Conservation (phyloP, 805 yeast genomes). For the Pichia deserticola region DNA sequence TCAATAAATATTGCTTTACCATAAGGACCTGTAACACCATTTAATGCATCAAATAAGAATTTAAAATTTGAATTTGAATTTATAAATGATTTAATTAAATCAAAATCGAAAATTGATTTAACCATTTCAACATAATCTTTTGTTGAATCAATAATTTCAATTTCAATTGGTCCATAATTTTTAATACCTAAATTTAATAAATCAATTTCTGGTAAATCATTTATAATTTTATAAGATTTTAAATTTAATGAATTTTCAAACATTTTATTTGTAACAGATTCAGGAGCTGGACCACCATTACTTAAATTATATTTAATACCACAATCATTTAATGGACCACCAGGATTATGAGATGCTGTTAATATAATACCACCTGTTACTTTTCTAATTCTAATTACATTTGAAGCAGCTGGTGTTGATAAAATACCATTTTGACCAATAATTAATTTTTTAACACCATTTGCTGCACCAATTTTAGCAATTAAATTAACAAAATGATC, state of each 20-base stretch:
- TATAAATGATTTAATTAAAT: conserved; percentile 66
- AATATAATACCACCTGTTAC: conserved; percentile 93
- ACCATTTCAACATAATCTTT: conserved; percentile 69
- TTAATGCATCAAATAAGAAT: conserved; percentile 80
- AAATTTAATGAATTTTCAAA: conserved; percentile 60
- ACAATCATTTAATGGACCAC: conserved; percentile 86
- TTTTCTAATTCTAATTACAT: conserved; percentile 63
- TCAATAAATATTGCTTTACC: conserved; percentile 78
- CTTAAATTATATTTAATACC: conserved; percentile 94
- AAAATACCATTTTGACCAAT: conserved; percentile 84
- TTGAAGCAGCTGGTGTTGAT: conserved; percentile 96
- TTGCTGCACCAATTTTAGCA: conserved; percentile 80
- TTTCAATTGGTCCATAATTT: conserved; percentile 50
- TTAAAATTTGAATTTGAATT: conserved; percentile 49
- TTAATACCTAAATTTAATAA: conserved; percentile 46
- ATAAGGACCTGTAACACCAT: conserved; percentile 97
- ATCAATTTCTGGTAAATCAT: conserved; percentile 59
- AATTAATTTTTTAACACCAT: conserved; percentile 78
- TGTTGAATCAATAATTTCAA: conserved; percentile 81
- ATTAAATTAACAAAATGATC: conserved; percentile 74
- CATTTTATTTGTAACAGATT: conserved; percentile 81
- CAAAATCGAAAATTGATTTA: conserved; percentile 83
- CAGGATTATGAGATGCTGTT: conserved; percentile 97
- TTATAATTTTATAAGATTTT: conserved; percentile 49
- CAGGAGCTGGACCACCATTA: conserved; percentile 99